A percentile compares a stretch with the other conserved stretches of the same genome.
These are phyloP conservation scores for Colletotrichum truncatum DNA, from an alignment of 2,329 filamentous ascomycete species.

Conservation along the genomic window DNA sequence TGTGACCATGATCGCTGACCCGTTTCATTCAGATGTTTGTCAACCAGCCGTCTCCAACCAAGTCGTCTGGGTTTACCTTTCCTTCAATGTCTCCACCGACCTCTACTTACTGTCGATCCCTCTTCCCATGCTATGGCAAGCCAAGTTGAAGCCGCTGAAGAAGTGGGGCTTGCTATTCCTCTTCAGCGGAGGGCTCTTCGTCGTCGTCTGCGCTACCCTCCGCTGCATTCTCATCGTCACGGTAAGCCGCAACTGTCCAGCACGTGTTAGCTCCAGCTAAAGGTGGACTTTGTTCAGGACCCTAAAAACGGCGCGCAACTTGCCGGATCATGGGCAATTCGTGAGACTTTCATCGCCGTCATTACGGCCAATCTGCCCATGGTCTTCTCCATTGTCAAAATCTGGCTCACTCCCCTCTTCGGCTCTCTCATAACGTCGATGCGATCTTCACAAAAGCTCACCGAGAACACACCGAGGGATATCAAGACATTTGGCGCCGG, in stretches of 20 bases:
- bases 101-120: slow-evolving; percentile 30
- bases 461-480: slow-evolving; percentile 46
- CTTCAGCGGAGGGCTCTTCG: slow-evolving; percentile 45
- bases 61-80: slow-evolving; percentile 28
- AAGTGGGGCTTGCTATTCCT: slow-evolving; percentile 44
- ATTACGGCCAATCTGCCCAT: slow-evolving; percentile 49
- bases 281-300: slow-evolving; percentile 33
- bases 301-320: slow-evolving; percentile 28
- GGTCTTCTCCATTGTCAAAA: slow-evolving; percentile 50
- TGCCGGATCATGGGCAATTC: slow-evolving; percentile 40
- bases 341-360: slow-evolving; percentile 50
- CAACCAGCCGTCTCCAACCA: slow-evolving; percentile 25
- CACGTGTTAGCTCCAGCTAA: neutral
- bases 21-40: slow-evolving; percentile 15
- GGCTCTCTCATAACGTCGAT: slow-evolving; percentile 44
- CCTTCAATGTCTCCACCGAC: slow-evolving; percentile 30
- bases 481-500: slow-evolving; percentile 52
- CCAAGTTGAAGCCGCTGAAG: slow-evolving; percentile 42
- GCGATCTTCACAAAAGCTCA: slow-evolving; percentile 44
- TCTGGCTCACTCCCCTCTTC: slow-evolving; percentile 44
- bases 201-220: slow-evolving; percentile 44
- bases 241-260: neutral
- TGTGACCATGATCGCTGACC: neutral
- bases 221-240: slow-evolving; percentile 43
- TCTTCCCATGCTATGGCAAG: slow-evolving; percentile 29